Evolutionary conservation across 2,329 filamentous ascomycete genomes (phyloP).

Genomic region (Ophiostoma himal-ulmi): DNA sequence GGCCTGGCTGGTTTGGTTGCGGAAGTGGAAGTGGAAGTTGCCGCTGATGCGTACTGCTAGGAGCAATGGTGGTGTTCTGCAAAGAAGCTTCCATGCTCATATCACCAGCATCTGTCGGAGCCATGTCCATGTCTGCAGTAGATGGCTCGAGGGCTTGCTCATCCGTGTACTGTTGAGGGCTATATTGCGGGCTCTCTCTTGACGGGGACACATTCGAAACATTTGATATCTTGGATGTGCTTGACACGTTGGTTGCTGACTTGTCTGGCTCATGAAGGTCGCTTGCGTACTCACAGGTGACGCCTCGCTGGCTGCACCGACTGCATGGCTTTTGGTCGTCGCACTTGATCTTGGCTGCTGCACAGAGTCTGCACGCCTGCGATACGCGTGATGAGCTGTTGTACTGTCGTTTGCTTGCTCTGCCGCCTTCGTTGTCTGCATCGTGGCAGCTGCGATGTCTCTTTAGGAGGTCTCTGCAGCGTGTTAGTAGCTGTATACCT

Average conservation of each 20-base stretch:
- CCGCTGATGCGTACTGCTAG: not conserved
- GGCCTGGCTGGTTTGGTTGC: not conserved
- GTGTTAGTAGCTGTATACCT: not conserved
- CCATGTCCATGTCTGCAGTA: not conserved
- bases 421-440: constrained; percentile 6
- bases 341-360: constrained; percentile 49
- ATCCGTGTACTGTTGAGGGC: not conserved
- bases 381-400: constrained; percentile 43
- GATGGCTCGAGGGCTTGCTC: not conserved
- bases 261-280: constrained; percentile 12
- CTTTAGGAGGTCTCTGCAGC: constrained; percentile 23
- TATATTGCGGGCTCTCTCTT: not conserved
- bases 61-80: not conserved
- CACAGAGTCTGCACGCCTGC: constrained; percentile 49
- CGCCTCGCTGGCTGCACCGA: constrained; percentile 43
- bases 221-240: not conserved
- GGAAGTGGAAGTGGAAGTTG: not conserved
- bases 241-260: not conserved
- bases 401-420: constrained; percentile 1
- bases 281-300: constrained; percentile 39
- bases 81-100: not conserved
- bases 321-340: constrained; percentile 51
- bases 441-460: constrained; percentile 20
- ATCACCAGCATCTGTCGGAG: not conserved
- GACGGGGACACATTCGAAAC: not conserved